Conservation (phyloP, 1,284 basidiomycete species). For the Rhodotorula sp. region DNA sequence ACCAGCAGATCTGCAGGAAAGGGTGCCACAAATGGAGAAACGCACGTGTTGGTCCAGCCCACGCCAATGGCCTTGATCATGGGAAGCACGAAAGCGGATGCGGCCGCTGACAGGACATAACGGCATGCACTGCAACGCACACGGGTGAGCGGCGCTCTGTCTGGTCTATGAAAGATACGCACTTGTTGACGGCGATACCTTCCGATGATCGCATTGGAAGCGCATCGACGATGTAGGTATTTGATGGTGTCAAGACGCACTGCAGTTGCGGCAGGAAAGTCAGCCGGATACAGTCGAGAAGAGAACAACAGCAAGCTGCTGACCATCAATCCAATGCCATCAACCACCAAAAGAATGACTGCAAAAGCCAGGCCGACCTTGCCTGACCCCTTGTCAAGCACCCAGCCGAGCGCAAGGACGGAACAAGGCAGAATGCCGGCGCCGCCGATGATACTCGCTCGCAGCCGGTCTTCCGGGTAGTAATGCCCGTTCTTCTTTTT, state of each 20-base stretch:
- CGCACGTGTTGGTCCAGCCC: conserved; percentile 56
- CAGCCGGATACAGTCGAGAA: not conserved
- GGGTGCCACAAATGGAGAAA: no score
- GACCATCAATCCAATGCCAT: conserved; percentile 56
- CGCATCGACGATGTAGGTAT: conserved; percentile 63
- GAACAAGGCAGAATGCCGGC: conserved; percentile 56
- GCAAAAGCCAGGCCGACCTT: conserved; percentile 51
- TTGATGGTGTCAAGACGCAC: conserved; percentile 58
- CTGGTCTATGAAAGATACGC: not conserved
- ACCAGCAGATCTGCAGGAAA: no score
- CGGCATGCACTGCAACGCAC: conserved; percentile 24
- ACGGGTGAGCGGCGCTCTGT: not conserved
- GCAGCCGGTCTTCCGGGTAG: conserved; percentile 63
- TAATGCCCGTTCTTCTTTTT: conserved; percentile 55
- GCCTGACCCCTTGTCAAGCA: conserved; percentile 32
- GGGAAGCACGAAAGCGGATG: conserved; percentile 57
- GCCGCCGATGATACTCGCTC: conserved; percentile 57
- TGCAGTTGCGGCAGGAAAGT: not conserved
- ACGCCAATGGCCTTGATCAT: conserved; percentile 60
- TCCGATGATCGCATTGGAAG: conserved; percentile 61
- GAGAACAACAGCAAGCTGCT: conserved; percentile 37
- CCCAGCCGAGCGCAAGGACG: conserved; percentile 46
- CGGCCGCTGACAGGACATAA: conserved; percentile 53
- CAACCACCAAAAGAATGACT: conserved; percentile 26
- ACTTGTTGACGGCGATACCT: conserved; percentile 49